Evolutionary conservation across 2,329 filamentous ascomycete species (phyloP).

Genomic region (Fusarium kyushuense): DNA sequence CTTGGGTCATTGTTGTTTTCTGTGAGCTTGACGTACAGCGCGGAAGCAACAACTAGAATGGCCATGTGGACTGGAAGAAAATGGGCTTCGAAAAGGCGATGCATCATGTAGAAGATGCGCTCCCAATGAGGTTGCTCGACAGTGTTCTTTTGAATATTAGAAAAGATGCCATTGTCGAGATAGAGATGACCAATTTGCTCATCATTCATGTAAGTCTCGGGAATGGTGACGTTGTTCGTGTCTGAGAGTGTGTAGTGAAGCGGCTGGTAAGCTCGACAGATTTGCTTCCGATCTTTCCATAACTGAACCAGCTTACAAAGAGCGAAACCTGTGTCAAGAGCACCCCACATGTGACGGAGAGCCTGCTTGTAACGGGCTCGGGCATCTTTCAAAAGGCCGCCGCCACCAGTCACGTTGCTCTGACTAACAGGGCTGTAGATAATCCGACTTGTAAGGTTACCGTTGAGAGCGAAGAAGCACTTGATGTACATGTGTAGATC

Average conservation of each 20-base stretch:
- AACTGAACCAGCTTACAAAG: slow-evolving; percentile 69
- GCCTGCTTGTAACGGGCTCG: slow-evolving; percentile 78
- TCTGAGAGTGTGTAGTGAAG: slow-evolving; percentile 64
- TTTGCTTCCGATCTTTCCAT: slow-evolving; percentile 69
- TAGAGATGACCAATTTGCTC: slow-evolving; percentile 55
- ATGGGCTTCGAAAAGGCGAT: slow-evolving; percentile 79
- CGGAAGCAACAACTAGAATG: slow-evolving; percentile 72
- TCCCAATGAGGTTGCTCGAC: slow-evolving; percentile 66
- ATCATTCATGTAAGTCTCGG: slow-evolving; percentile 57
- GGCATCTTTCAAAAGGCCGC: slow-evolving; percentile 67
- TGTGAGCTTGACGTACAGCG: slow-evolving; percentile 68
- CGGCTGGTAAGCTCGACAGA: slow-evolving; percentile 65
- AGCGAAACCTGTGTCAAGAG: slow-evolving; percentile 75
- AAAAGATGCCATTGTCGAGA: slow-evolving; percentile 65
- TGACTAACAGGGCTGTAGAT: slow-evolving; percentile 78
- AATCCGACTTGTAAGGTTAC: slow-evolving; percentile 73
- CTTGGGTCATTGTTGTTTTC: slow-evolving; percentile 64
- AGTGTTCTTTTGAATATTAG: slow-evolving; percentile 65
- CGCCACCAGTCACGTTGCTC: slow-evolving; percentile 75
- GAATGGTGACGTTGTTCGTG: slow-evolving; percentile 61
- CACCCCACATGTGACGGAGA: slow-evolving; percentile 81
- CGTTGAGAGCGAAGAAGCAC: slow-evolving; percentile 80
- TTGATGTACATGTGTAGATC: slow-evolving; percentile 84
- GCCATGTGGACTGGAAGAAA: slow-evolving; percentile 77
- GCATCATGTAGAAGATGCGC: slow-evolving; percentile 69